Evolutionary conservation across 2,329 filamentous ascomycete genomes (phyloP).

Genomic region (Diaporthe capsici): DNA sequence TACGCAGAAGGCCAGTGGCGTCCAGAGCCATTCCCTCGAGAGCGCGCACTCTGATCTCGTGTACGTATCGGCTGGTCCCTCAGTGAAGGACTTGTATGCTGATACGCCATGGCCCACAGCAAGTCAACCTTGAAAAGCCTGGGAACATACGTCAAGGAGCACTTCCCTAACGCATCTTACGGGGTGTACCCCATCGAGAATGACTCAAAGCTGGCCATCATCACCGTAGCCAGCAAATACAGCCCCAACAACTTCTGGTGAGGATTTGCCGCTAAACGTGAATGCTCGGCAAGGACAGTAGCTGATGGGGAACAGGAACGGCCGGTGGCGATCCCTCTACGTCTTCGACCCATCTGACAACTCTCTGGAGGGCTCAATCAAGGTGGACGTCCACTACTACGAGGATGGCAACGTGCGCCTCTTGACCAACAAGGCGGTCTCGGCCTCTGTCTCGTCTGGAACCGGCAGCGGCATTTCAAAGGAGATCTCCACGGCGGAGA

Average conservation of each 20-base stretch:
- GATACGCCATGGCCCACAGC: constrained; percentile 58
- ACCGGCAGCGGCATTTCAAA: constrained; percentile 79
- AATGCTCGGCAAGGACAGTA: not conserved
- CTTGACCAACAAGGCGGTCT: constrained; percentile 85
- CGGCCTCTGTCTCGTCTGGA: constrained; percentile 71
- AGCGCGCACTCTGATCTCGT: constrained; percentile 83
- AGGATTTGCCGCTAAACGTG: constrained; percentile 39
- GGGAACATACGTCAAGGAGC: constrained; percentile 83
- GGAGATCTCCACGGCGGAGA: constrained; percentile 85
- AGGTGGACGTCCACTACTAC: constrained; percentile 99
- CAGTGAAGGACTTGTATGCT: not conserved
- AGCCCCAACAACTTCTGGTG: constrained; percentile 98
- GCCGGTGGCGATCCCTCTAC: constrained; percentile 94
- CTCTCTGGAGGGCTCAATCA: constrained; percentile 82
- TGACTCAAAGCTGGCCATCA: constrained; percentile 81
- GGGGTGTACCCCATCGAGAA: constrained; percentile 86
- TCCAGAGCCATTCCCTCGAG: constrained; percentile 84
- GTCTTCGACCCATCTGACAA: constrained; percentile 79
- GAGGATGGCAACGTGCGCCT: constrained; percentile 98
- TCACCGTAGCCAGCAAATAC: constrained; percentile 96
- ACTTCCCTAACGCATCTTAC: constrained; percentile 86
- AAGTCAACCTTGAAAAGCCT: constrained; percentile 88
- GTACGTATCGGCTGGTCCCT: constrained; percentile 64
- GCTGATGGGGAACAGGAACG: constrained; percentile 75
- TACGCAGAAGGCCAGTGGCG: constrained; percentile 84